Evolutionary conservation across 2,329 filamentous ascomycete genomes (phyloP), one percentile per base, ranked within the genome.

Genomic region (Saccharata proteae): DNA sequence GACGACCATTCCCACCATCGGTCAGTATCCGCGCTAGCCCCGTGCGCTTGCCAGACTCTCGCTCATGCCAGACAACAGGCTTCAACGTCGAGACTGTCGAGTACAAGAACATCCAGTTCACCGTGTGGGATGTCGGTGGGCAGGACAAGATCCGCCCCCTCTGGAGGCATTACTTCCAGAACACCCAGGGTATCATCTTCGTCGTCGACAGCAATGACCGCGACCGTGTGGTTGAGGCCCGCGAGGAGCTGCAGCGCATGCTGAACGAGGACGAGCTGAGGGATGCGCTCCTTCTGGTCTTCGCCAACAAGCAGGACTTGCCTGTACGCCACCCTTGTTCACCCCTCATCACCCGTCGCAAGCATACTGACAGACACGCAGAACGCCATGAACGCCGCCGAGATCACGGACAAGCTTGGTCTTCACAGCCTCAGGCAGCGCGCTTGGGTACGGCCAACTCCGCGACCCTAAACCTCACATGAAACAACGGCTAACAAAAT

Each of bases 401-500:
- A 98, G 71, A 96, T 98, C 64, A 98, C 90, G 64, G 88, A 98
- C 71, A 94, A 96, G 78, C 84, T 98, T 64, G 90, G 90, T 58
- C 85, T 98, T 55, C 88, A 96, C 78, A 92, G 83, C 69, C 73
- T 98, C 74, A 84, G 85, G 74, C 84, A 93, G 71, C 86, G 90
- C 63, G 81, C 84, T 55, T 98, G 90, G 90, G 90, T 98, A 86
- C 61, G 85, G 68, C 42, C 26, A 30, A 9, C 12, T 23, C 22
- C 16, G 25, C n/a, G 20, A 22, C n/a, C 8, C 20, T 22, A 22
- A 22, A 8, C n/a, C 8, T 22, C 28, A 13, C 6, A 15, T 11
- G 14, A 18, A 26, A 21, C 25, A 8, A 35, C 21, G 11, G 22
- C 33, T 35, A 25, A 35, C 28, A 5, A 24, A 30, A 10, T 18